Percentiles rank a stretch among this genome's conserved stretches.
phyloP scores from a whole-genome alignment of 2,329 filamentous ascomycete genomes.

The Phoma sp. region DNA sequence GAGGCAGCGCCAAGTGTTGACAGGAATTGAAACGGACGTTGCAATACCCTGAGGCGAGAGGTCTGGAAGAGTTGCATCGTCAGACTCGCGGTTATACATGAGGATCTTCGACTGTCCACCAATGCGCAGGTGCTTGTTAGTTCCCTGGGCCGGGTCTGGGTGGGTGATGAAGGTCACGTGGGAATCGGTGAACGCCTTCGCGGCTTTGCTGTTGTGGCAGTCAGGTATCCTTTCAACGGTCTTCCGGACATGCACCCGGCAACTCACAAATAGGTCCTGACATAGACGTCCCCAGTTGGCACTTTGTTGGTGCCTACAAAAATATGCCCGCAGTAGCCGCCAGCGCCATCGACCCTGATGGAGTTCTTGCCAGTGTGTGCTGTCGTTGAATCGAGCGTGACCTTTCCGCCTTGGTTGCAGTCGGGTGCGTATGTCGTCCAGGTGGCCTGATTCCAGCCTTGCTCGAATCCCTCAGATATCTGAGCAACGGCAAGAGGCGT shows the following conservation, averaged over 20 bases:
- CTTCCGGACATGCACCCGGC: not conserved
- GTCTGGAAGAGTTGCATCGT: constrained; percentile 68
- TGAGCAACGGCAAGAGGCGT: constrained; percentile 60
- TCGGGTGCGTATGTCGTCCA: constrained; percentile 68
- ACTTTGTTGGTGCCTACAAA: constrained; percentile 67
- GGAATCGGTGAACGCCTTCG: constrained; percentile 64
- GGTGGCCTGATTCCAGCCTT: constrained; percentile 63
- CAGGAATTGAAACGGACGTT: constrained; percentile 59
- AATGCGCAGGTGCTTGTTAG: constrained; percentile 67
- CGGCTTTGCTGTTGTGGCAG: constrained; percentile 57
- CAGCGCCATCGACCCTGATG: constrained; percentile 75
- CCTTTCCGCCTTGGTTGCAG: constrained; percentile 66
- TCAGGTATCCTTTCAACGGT: not conserved
- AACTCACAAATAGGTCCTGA: constrained; percentile 64
- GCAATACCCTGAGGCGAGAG: constrained; percentile 67
- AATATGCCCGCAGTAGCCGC: constrained; percentile 63
- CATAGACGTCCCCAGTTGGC: constrained; percentile 65
- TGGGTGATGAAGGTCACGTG: constrained; percentile 71
- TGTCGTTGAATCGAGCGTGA: constrained; percentile 64
- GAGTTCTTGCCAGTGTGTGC: constrained; percentile 69
- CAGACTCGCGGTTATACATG: constrained; percentile 70
- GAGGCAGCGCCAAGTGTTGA: constrained; percentile 64
- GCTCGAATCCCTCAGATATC: constrained; percentile 65
- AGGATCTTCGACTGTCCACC: constrained; percentile 67
- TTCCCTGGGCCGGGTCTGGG: constrained; percentile 64